Evolutionary conservation across 1,284 basidiomycete species (phyloP), one percentile per base, ranked within the genome.

Genomic region (Meripilus lineatus): DNA sequence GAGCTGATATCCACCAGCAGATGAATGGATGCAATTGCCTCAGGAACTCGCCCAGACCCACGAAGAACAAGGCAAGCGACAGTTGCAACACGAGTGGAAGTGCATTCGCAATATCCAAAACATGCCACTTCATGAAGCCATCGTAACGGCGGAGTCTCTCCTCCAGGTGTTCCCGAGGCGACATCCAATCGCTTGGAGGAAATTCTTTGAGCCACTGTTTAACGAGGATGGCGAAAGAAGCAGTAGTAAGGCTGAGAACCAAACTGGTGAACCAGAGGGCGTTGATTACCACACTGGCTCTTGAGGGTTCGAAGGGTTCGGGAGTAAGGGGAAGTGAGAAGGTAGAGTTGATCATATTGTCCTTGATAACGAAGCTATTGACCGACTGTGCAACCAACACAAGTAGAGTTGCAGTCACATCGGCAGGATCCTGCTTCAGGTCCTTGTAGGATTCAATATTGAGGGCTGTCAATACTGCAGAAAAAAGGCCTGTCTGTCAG

Each of bases 121-220:
- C 41, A 3, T 47, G 51, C 54, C 56, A 59, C 5, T 30, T 22
- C n/a, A 44, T 26, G 13, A 56, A 49, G 8, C 52, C 50, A 23
- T 50, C 40, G 38, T 55, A 44, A 3, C 58, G 56, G 4, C 52
- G 38, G 23, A 52, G 50, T 5, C 55, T 52, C 13, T 55, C 52
- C 7, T 52, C 48, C 2, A 50, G 50, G 26, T 46, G 51, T 40
- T 57, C 47, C 2, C 52, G 52, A 1, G 54, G 38, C 15, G 54
- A 49, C 30, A 45, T 50, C 2, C 50, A 44, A 5, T 48, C 33
- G 20, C 38, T 40, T 28, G 46, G 46, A 23, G 50, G 39, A 38
- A 53, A 54, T n/a, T 57, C 50, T 15, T 51, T 47, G 14, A 58
- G 37, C 57, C 57, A 58, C 24, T 58, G 57, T 22, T 55, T 55